phyloP scores from a whole-genome alignment of 176 grass and related monocot genomes.

The Pharus latifolius region DNA sequence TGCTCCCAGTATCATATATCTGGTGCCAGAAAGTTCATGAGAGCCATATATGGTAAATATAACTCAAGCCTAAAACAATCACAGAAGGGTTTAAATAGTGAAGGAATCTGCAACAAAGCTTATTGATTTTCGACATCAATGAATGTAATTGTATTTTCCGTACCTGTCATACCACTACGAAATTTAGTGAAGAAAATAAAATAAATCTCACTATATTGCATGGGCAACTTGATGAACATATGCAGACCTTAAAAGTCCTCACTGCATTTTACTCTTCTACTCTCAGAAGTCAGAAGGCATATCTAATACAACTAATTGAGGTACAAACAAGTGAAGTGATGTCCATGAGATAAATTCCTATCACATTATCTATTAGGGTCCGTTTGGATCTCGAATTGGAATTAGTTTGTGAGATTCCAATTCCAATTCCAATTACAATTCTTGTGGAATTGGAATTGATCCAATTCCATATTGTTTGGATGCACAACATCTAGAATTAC shows the following conservation, averaged over 20 bases:
- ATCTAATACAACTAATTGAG: not conserved
- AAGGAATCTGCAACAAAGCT: not conserved
- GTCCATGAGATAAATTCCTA: not conserved
- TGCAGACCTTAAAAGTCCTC: not conserved
- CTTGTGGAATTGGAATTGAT: too few species aligned
- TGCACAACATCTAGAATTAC: too few species aligned
- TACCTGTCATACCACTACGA: not conserved
- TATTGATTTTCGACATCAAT: not conserved
- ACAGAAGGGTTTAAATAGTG: not conserved
- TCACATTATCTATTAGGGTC: too few species aligned
- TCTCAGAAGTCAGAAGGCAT: too few species aligned
- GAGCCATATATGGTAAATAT: not conserved
- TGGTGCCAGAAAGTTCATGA: conserved; percentile 20
- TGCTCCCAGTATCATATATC: conserved; percentile 83
- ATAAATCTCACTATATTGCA: not conserved
- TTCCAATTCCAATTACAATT: too few species aligned
- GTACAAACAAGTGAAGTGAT: not conserved
- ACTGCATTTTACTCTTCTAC: not conserved
- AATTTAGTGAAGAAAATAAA: not conserved
- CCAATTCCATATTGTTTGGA: too few species aligned
- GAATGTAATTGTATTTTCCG: not conserved
- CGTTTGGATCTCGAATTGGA: too few species aligned
- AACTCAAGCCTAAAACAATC: not conserved
- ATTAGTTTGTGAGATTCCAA: too few species aligned
- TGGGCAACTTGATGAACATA: not conserved